These are phyloP conservation scores for Eucalyptus shirleyi DNA, from an alignment of 345 rosid genomes.

Conservation along the genomic window DNA sequence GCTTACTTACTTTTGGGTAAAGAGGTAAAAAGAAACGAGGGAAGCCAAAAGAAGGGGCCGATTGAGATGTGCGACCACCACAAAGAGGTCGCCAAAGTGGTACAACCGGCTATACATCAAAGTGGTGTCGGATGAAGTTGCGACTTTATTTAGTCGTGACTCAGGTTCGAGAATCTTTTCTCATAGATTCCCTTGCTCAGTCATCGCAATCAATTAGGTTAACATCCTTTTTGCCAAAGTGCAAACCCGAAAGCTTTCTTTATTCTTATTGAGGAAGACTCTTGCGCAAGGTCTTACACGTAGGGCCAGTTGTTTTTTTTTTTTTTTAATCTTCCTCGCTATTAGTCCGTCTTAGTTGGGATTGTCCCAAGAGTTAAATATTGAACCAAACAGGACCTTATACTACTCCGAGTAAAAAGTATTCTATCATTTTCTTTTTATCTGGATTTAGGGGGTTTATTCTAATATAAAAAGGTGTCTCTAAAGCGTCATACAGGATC, in stretches of 20 bases:
- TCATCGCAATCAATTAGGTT: neutral
- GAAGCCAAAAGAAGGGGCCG: neutral
- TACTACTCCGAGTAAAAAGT: neutral
- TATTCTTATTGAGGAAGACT: neutral
- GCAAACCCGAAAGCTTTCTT: neutral
- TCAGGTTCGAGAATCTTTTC: neutral
- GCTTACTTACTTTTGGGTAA: neutral
- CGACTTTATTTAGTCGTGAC: neutral
- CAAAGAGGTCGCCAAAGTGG: neutral
- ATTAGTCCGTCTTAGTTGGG: neutral
- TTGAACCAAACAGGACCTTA: rapidly evolving
- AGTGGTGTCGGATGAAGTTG: neutral
- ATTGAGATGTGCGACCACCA: neutral
- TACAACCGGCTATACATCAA: neutral
- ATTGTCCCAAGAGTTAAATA: neutral
- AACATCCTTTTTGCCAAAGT: neutral
- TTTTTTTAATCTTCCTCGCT: neutral
- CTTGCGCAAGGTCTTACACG: neutral
- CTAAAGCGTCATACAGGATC: neutral
- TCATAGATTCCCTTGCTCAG: neutral
- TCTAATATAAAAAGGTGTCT: neutral
- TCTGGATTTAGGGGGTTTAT: neutral
- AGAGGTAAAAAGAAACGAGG: neutral
- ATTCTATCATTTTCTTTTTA: neutral
- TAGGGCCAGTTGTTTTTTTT: rapidly evolving